Base-by-base conservation (phyloP, 2,329 filamentous ascomycete genomes). In the Juglanconis sp. region DNA sequence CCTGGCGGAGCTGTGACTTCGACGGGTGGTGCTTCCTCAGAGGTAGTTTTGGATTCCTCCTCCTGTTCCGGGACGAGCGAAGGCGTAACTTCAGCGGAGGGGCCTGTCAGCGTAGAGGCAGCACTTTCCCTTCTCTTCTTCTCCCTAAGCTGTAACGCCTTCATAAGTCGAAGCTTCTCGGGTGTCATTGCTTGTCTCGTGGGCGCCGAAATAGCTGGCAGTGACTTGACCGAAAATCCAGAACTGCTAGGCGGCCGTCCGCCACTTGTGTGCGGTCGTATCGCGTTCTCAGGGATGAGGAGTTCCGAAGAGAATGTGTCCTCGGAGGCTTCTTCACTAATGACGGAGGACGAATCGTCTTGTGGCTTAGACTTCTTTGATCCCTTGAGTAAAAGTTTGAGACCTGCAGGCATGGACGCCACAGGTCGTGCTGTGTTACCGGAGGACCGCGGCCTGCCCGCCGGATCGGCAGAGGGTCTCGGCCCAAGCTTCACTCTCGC, bases 141-240 rank as follows among this genome's bases (percentile, higher is more conserved):
- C 74, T 96, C 95, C 56, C 94, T 85, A 66, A 97, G 75, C 73
- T 97, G 90, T 76, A 97, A 83, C 7, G 95, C 95, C 77, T 96
- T 97, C 91, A 96, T 93, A 64, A 99, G 79, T 57, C 95, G 84
- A 63, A 91, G 87, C 77, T 96, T 98, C 73, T 99, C 95, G 0
- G 91, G 91, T 1, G 91, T 92, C 68, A 96, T 89, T 72, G 80
- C 68, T 73, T 76, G 70, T 68, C 79, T 69, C 69, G 70, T 64
- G 55, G 69, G 53, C 38, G 74, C 67, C 58, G 78, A 59, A 58
- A 57, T 65, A 35, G 75, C 71, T 36, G 72, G 64, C 42, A 71
- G 66, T 24, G 76, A 73, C 61, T 78, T 78, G 47, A 76, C 70
- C 42, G 78, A 76, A 32, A 76, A 70, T 36, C 77, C 76, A 30